phyloP scores from a whole-genome alignment of 2,329 filamentous ascomycete genomes.

The Phaeosphaeria sp. region DNA sequence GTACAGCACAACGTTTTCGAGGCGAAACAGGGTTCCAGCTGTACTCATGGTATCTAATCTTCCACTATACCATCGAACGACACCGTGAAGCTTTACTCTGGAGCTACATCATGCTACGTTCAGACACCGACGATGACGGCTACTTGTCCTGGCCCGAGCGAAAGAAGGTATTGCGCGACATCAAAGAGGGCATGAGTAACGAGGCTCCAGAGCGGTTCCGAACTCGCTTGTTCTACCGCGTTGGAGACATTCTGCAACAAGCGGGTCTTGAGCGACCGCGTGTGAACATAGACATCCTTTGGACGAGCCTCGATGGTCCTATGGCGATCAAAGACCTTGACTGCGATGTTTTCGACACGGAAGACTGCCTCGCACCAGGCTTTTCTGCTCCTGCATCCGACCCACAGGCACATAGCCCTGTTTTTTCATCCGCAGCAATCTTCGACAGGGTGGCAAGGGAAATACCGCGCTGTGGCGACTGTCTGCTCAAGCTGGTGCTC shows the following conservation, averaged over 20 bases:
- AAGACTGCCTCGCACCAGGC: constrained; percentile 52
- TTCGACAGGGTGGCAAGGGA: constrained; percentile 49
- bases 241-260: constrained; percentile 43
- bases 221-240: constrained; percentile 50
- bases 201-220: constrained; percentile 41
- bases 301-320: constrained; percentile 54
- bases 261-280: constrained; percentile 51
- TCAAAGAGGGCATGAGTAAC: constrained; percentile 46
- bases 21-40: constrained; percentile 53
- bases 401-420: constrained; percentile 39
- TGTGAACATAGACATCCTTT: constrained; percentile 50
- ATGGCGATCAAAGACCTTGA: constrained; percentile 49
- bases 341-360: constrained; percentile 50
- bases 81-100: constrained; percentile 53
- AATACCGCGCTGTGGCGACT: constrained; percentile 51
- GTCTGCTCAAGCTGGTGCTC: constrained; percentile 51
- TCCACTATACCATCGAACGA: constrained; percentile 55
- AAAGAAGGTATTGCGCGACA: constrained; percentile 44
- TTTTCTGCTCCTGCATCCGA: constrained; percentile 50
- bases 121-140: constrained; percentile 47
- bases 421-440: constrained; percentile 49
- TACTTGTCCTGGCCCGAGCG: constrained; percentile 52
- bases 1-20: constrained; percentile 52
- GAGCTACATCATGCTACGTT: constrained; percentile 52
- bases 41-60: constrained; percentile 52